These are phyloP conservation scores for Pholiota conissans DNA, from an alignment of 768 basidiomycete species.

Conservation along the genomic window DNA sequence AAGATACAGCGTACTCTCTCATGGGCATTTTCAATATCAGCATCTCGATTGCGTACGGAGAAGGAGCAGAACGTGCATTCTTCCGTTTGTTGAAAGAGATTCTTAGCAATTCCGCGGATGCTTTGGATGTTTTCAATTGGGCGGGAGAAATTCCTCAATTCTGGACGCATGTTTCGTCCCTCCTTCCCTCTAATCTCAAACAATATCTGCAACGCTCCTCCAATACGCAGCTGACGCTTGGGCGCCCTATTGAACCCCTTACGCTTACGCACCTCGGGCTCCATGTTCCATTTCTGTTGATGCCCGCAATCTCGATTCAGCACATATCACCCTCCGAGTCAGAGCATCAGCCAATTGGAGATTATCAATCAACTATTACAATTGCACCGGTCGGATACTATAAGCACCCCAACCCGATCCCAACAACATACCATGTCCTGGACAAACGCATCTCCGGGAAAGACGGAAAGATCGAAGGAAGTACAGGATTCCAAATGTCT, in stretches of 20 bases:
- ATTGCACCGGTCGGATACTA: neutral
- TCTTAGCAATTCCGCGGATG: neutral
- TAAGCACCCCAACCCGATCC: neutral
- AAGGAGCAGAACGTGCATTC: conserved; percentile 2
- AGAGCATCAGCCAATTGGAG: neutral
- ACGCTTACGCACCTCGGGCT: neutral
- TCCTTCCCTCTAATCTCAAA: neutral
- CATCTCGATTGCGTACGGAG: conserved; percentile 1
- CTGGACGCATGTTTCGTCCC: neutral
- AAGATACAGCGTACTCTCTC: conserved; percentile 2
- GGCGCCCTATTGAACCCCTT: neutral
- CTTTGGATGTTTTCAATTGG: neutral
- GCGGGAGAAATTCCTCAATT: neutral
- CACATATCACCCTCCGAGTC: too few species aligned
- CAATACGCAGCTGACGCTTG: neutral
- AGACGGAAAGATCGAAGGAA: neutral
- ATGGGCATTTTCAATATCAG: neutral
- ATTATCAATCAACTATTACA: neutral
- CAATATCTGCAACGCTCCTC: neutral
- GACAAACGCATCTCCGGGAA: neutral
- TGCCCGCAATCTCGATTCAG: neutral
- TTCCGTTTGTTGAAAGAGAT: neutral
- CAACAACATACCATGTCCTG: neutral
- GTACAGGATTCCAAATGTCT: neutral
- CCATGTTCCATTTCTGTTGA: neutral